These are phyloP conservation scores for Pythium phragmiticola DNA, from an alignment of 352 stramenopile species.

Conservation along the genomic window DNA sequence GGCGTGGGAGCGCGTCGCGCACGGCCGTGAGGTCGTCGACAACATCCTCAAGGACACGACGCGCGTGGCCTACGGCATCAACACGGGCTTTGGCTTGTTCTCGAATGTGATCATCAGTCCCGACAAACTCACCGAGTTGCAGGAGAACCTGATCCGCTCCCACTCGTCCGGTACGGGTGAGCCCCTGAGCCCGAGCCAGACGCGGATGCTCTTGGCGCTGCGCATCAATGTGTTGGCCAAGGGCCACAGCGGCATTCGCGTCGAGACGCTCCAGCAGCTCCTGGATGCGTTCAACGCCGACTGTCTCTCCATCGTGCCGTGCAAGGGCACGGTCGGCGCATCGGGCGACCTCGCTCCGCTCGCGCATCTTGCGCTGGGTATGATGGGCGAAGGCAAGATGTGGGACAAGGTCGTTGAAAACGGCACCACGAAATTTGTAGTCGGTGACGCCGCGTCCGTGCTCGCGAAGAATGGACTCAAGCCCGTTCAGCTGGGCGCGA, in stretches of 20 bases:
- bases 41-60: slow-evolving; percentile 82
- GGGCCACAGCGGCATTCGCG: slow-evolving; percentile 82
- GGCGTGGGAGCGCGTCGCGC: slow-evolving; percentile 74
- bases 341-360: slow-evolving; percentile 87
- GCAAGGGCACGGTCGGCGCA: slow-evolving; percentile 86
- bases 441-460: slow-evolving; percentile 57
- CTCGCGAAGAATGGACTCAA: slow-evolving; percentile 69
- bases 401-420: slow-evolving; percentile 69
- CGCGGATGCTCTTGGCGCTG: slow-evolving; percentile 85
- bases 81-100: slow-evolving; percentile 91
- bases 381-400: slow-evolving; percentile 89
- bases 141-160: slow-evolving; percentile 84
- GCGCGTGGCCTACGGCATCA: slow-evolving; percentile 89
- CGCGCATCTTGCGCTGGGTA: slow-evolving; percentile 82
- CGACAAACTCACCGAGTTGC: slow-evolving; percentile 83
- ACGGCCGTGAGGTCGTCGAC: slow-evolving; percentile 77
- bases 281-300: slow-evolving; percentile 85
- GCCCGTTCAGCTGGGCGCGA: slow-evolving; percentile 79
- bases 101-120: slow-evolving; percentile 87
- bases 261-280: slow-evolving; percentile 76
- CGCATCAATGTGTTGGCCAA: slow-evolving; percentile 89
- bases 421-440: slow-evolving; percentile 41
- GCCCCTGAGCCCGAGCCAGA: slow-evolving; percentile 69
- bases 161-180: slow-evolving; percentile 80
- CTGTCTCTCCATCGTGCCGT: slow-evolving; percentile 81